Percentiles rank a stretch among this genome's conserved stretches.
Conservation (phyloP, 2,329 filamentous ascomycete genomes). For the Neopestalotiopsis sp. region DNA sequence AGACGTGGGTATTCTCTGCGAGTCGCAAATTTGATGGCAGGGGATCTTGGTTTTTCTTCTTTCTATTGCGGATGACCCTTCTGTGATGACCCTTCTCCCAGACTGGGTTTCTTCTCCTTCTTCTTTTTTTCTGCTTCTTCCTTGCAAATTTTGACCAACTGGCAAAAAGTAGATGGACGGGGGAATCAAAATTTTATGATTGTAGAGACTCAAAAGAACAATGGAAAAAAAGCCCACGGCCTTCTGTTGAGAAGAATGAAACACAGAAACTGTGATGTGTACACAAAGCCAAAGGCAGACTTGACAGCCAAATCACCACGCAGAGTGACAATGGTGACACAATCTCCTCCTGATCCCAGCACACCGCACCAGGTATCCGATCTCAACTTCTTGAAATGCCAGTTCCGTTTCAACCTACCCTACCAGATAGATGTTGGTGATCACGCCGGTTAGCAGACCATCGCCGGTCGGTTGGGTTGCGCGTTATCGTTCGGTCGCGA, state of each 20-base stretch:
- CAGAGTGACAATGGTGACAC: conserved; percentile 30
- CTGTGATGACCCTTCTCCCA: conserved; percentile 12
- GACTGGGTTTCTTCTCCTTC: conserved; percentile 17
- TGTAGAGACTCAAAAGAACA: conserved; percentile 39
- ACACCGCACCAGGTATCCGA: conserved; percentile 16
- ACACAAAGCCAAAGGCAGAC: conserved; percentile 38
- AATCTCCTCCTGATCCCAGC: conserved; percentile 25
- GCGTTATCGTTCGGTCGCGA: not conserved
- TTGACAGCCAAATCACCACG: conserved; percentile 36
- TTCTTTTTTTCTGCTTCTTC: conserved; percentile 32
- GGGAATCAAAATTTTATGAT: conserved; percentile 41
- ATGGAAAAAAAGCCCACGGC: conserved; percentile 28
- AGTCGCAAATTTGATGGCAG: conserved; percentile 7
- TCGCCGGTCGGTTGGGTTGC: not conserved
- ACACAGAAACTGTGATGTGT: conserved; percentile 35
- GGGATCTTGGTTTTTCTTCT: conserved; percentile 20
- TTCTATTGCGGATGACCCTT: conserved; percentile 16
- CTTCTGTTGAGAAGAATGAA: conserved; percentile 31
- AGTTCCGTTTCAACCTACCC: conserved; percentile 17
- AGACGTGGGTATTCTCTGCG: conserved; percentile 10
- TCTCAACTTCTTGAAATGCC: conserved; percentile 16
- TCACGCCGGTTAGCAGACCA: not conserved
- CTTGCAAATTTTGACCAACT: conserved; percentile 34
- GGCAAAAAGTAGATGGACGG: conserved; percentile 37
- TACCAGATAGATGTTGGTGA: conserved; percentile 11